Percentiles rank a stretch among this genome's conserved stretches.
Conservation (phyloP, 768 basidiomycete species). For the Mycena floridula region DNA sequence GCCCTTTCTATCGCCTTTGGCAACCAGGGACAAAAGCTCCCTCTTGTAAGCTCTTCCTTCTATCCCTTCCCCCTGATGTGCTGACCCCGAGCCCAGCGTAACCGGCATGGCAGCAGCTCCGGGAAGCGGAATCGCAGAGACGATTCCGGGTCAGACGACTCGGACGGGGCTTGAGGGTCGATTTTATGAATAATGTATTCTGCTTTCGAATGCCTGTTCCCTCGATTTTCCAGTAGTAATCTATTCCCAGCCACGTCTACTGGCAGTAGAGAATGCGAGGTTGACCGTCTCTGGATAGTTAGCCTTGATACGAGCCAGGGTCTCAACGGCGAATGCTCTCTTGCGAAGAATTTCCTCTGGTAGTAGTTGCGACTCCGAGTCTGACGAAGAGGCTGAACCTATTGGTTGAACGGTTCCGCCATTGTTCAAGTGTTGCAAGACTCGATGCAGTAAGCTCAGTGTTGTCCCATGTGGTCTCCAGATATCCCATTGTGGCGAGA, state of each 20-base stretch:
- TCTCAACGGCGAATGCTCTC: slow-evolving; percentile 25
- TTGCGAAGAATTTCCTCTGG: slow-evolving; percentile 17
- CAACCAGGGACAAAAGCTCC: slow-evolving; percentile 86
- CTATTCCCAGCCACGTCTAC: no score
- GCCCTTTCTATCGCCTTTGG: slow-evolving; percentile 84
- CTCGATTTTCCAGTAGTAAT: no score
- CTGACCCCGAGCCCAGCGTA: slow-evolving; percentile 46
- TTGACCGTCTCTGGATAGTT: slow-evolving; percentile 41
- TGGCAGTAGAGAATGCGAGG: no score
- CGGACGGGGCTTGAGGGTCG: slow-evolving; percentile 32
- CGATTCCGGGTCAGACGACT: slow-evolving; percentile 60
- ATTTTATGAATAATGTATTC: slow-evolving; percentile 3
- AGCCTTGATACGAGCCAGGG: slow-evolving; percentile 40
- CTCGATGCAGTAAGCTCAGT: slow-evolving; percentile 39
- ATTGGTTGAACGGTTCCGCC: slow-evolving; percentile 46
- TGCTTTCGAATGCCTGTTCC: no score
- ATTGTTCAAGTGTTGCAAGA: slow-evolving; percentile 39
- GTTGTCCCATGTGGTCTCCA: slow-evolving; percentile 61
- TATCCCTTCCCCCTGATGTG: slow-evolving; percentile 9
- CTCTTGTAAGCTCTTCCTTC: slow-evolving; percentile 58
- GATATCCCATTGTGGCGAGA: slow-evolving; percentile 55
- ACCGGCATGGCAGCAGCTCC: slow-evolving; percentile 67
- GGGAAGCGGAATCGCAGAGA: slow-evolving; percentile 59
- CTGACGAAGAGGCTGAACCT: slow-evolving; percentile 16
- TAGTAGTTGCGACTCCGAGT: slow-evolving; percentile 14